These are phyloP conservation scores for Noccaea caerulescens DNA, from an alignment of 345 rosid species.

Conservation along the genomic window DNA sequence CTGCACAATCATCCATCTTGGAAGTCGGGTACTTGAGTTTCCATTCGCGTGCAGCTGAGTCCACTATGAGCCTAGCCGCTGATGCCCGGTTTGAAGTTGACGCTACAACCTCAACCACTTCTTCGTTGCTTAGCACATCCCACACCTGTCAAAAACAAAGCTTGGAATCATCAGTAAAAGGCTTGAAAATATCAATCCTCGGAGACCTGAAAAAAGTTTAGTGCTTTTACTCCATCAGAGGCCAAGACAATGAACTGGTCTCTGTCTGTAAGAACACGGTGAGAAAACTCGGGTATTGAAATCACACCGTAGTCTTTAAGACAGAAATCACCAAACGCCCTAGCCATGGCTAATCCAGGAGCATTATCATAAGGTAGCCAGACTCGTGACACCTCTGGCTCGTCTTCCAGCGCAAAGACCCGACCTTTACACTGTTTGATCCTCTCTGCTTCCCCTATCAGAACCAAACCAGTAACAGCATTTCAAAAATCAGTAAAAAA, in stretches of 20 bases:
- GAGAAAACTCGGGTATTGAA: constrained; percentile 91
- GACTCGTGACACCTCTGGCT: constrained; percentile 96
- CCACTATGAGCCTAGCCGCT: constrained; percentile 85
- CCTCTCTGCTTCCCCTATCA: constrained; percentile 93
- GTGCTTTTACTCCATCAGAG: constrained; percentile 84
- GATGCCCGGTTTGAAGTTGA: constrained; percentile 79
- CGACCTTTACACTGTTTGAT: constrained; percentile 95
- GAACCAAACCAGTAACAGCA: constrained; percentile 19
- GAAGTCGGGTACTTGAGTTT: constrained; percentile 97
- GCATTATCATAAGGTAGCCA: constrained; percentile 99
- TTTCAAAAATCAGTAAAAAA: constrained; percentile 17
- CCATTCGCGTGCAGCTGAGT: constrained; percentile 92
- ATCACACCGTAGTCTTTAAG: constrained; percentile 98
- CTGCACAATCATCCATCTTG: constrained; percentile 99
- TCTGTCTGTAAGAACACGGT: constrained; percentile 73
- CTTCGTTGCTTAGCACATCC: constrained; percentile 98
- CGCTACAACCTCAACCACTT: constrained; percentile 89
- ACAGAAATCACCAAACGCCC: constrained; percentile 99
- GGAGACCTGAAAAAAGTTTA: background rate
- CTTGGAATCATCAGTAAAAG: constrained; percentile 21
- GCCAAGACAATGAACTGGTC: constrained; percentile 98
- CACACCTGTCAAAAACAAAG: constrained; percentile 64
- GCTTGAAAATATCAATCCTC: background rate
- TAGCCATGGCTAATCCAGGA: constrained; percentile 99
- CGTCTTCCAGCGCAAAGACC: constrained; percentile 97